These are phyloP conservation scores for Mycosarcoma maydis DNA, from an alignment of 1,284 basidiomycete genomes.

Conservation along the genomic window DNA sequence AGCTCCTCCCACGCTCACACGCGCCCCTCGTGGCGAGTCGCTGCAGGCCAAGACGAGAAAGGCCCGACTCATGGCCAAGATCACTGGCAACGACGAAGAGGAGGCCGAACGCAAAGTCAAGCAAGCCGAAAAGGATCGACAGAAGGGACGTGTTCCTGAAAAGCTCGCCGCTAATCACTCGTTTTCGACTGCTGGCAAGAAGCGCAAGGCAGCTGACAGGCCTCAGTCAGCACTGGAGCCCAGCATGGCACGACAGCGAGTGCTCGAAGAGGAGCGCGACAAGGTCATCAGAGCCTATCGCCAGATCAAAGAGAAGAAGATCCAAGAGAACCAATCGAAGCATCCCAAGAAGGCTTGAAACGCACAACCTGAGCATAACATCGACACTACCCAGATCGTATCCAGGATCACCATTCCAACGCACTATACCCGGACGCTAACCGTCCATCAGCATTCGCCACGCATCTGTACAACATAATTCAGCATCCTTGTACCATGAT, in stretches of 20 bases:
- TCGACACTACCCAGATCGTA: not conserved
- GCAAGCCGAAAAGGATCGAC: slow-evolving; percentile 36
- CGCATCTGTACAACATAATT: slow-evolving; percentile 27
- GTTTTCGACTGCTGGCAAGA: slow-evolving; percentile 7
- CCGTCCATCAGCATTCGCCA: slow-evolving; percentile 5
- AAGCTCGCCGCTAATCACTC: slow-evolving; percentile 10
- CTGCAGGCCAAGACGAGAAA: slow-evolving; percentile 48
- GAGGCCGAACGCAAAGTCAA: slow-evolving; percentile 40
- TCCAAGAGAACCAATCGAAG: slow-evolving; percentile 28
- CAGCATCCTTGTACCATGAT: slow-evolving; percentile 12
- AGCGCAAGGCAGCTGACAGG: slow-evolving; percentile 16
- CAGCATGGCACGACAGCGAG: slow-evolving; percentile 56
- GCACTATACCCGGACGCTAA: slow-evolving; percentile 22
- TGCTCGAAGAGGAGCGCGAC: slow-evolving; percentile 56
- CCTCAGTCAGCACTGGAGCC: slow-evolving; percentile 16
- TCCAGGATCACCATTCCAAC: not conserved
- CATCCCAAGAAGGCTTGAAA: slow-evolving; percentile 27
- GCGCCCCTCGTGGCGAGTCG: slow-evolving; percentile 51
- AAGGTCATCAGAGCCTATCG: slow-evolving; percentile 57
- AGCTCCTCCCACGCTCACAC: slow-evolving; percentile 57
- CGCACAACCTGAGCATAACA: not conserved
- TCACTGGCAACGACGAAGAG: slow-evolving; percentile 47
- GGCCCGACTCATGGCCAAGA: slow-evolving; percentile 46
- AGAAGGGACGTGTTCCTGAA: slow-evolving; percentile 38
- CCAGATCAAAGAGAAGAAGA: slow-evolving; percentile 52